A percentile compares a stretch with the other conserved stretches of the same genome.
These are phyloP conservation scores for Sporopachydermia lactativora DNA, from an alignment of 805 yeast genomes.

Conservation along the genomic window DNA sequence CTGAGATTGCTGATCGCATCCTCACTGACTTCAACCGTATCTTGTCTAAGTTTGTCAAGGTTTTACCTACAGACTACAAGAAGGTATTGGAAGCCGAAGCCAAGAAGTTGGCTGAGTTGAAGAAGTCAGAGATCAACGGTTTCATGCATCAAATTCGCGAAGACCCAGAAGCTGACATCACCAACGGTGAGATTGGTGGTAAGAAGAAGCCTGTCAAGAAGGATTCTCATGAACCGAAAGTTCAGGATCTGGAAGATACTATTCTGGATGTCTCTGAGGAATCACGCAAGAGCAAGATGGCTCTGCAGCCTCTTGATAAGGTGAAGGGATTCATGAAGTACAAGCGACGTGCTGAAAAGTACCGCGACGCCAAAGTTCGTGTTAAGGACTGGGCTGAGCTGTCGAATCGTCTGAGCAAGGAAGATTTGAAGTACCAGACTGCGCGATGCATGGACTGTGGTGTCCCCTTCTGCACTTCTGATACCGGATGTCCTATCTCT, in stretches of 20 bases:
- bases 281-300: conserved; percentile 43
- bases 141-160: conserved; percentile 62
- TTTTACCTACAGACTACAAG: conserved; percentile 85
- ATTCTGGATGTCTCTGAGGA: conserved; percentile 55
- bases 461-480: conserved; percentile 97
- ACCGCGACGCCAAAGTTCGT: conserved; percentile 65
- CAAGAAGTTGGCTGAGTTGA: conserved; percentile 43
- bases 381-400: conserved; percentile 88
- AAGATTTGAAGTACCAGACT: conserved; percentile 80
- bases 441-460: conserved; percentile 99
- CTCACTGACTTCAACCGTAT: conserved; percentile 79
- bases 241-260: conserved; percentile 82
- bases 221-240: conserved; percentile 54
- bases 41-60: conserved; percentile 83
- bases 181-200: conserved; percentile 72
- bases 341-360: conserved; percentile 75
- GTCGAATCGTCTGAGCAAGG: conserved; percentile 65
- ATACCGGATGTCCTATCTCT: conserved; percentile 95
- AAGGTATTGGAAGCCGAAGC: conserved; percentile 73
- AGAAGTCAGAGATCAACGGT: conserved; percentile 38
- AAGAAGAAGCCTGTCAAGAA: conserved; percentile 29
- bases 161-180: conserved; percentile 74
- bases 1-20: conserved; percentile 76
- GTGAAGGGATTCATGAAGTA: conserved; percentile 89
- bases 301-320: conserved; percentile 49